phyloP scores from a whole-genome alignment of 2,329 filamentous ascomycete species.

The Paradendryphiella salina region DNA sequence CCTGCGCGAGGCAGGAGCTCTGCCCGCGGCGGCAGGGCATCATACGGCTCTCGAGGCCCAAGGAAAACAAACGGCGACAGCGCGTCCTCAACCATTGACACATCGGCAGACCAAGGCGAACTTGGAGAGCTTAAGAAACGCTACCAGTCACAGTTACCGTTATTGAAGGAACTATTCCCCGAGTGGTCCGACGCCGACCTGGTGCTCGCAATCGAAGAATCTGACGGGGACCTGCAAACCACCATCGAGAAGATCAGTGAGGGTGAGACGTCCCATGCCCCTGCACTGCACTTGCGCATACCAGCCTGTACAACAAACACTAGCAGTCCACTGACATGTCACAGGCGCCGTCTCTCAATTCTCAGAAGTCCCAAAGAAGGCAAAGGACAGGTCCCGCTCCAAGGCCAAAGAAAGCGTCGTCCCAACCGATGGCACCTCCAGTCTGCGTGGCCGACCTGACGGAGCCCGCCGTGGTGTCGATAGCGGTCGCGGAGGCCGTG shows the following conservation, averaged over 20 bases:
- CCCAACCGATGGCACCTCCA: slow-evolving; percentile 54
- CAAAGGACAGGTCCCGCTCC: slow-evolving; percentile 72
- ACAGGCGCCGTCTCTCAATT: slow-evolving; percentile 79
- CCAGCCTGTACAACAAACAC: slow-evolving; percentile 1
- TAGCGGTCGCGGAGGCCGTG: slow-evolving; percentile 49
- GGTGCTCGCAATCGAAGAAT: slow-evolving; percentile 89
- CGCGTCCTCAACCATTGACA: slow-evolving; percentile 61
- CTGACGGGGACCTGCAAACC: slow-evolving; percentile 71
- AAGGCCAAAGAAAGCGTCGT: slow-evolving; percentile 68
- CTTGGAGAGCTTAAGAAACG: slow-evolving; percentile 89
- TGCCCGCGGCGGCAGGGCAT: slow-evolving; percentile 78
- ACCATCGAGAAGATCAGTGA: slow-evolving; percentile 79
- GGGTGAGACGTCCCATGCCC: slow-evolving; percentile 56
- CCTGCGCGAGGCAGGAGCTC: slow-evolving; percentile 88
- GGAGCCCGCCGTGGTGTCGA: slow-evolving; percentile 37
- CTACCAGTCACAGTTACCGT: slow-evolving; percentile 75
- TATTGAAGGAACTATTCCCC: slow-evolving; percentile 90
- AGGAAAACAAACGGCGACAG: slow-evolving; percentile 71
- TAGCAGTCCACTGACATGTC: slow-evolving; percentile 10
- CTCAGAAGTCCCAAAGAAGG: slow-evolving; percentile 73
- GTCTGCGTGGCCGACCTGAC: slow-evolving; percentile 30
- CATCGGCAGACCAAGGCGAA: slow-evolving; percentile 81
- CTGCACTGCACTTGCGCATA: neutral
- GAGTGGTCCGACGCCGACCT: slow-evolving; percentile 96
- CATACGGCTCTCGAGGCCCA: slow-evolving; percentile 60